These are phyloP conservation scores for Calonectria ilicicola DNA, from an alignment of 2,329 filamentous ascomycete species.

Conservation along the genomic window DNA sequence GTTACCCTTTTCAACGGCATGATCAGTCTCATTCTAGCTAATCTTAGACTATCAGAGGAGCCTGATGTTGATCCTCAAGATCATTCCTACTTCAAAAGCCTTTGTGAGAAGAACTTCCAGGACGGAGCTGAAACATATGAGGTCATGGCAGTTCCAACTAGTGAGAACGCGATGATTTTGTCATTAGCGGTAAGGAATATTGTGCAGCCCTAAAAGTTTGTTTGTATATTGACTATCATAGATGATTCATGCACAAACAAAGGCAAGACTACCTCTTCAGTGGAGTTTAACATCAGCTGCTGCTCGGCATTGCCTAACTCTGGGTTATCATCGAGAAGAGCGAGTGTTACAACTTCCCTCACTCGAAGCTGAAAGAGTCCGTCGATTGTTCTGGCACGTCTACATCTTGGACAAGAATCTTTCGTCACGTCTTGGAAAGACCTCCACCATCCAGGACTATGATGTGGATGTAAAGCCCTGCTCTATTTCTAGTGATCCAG, in stretches of 20 bases:
- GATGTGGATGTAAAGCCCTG: constrained; percentile 7
- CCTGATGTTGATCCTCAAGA: not conserved
- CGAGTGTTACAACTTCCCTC: not conserved
- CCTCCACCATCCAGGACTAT: constrained; percentile 11
- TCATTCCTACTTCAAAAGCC: not conserved
- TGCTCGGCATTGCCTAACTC: constrained; percentile 2
- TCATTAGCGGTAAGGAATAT: constrained; percentile 8
- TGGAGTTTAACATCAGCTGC: constrained; percentile 18
- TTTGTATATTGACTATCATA: not conserved
- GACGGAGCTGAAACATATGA: constrained; percentile 7
- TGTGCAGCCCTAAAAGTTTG: too few relatives aligned
- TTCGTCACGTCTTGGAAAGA: not conserved
- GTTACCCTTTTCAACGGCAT: constrained; percentile 11
- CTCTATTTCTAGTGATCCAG: not conserved
- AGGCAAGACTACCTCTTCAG: constrained; percentile 6
- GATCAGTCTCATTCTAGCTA: not conserved
- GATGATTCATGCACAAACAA: constrained; percentile 9
- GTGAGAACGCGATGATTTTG: constrained; percentile 16
- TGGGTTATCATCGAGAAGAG: constrained; percentile 17
- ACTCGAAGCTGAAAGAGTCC: not conserved
- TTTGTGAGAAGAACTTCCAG: constrained; percentile 18
- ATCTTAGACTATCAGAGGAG: not conserved
- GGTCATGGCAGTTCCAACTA: not conserved
- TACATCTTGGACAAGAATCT: constrained; percentile 19
- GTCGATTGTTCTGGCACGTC: constrained; percentile 15